These are phyloP conservation scores for Lipomyces anomalus DNA, from an alignment of 805 yeast species.

Conservation along the genomic window DNA sequence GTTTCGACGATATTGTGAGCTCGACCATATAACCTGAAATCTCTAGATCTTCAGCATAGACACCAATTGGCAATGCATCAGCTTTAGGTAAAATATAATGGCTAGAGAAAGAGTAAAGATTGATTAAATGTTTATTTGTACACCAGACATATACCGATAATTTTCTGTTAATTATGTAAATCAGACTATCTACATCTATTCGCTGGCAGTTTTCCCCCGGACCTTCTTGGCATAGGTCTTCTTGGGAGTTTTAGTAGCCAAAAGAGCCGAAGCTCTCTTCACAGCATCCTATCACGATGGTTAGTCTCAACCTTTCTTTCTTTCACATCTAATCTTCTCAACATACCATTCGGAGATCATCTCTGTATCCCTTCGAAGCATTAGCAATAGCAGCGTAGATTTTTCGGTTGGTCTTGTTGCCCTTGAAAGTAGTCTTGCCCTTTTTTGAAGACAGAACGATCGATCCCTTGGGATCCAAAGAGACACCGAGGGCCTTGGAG, in stretches of 20 bases:
- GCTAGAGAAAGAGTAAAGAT: too few relatives aligned
- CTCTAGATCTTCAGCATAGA: too few relatives aligned
- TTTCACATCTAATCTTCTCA: neutral
- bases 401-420: conserved; percentile 40
- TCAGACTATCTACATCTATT: conserved; percentile 4
- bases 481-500: conserved; percentile 46
- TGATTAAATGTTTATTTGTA: neutral
- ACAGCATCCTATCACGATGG: conserved; percentile 41
- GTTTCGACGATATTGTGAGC: too few relatives aligned
- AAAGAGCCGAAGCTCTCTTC: conserved; percentile 44
- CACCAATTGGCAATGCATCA: too few relatives aligned
- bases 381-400: conserved; percentile 44
- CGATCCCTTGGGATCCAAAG: conserved; percentile 34
- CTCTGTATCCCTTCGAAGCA: conserved; percentile 44
- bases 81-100: too few relatives aligned
- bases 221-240: conserved; percentile 31
- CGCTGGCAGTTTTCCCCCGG: conserved; percentile 24
- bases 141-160: neutral
- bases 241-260: conserved; percentile 37
- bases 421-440: conserved; percentile 42
- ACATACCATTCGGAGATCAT: conserved; percentile 36
- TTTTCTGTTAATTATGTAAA: neutral
- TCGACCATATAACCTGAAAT: too few relatives aligned
- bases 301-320: neutral
- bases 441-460: conserved; percentile 40